A percentile compares a stretch with the other conserved stretches of the same genome.
Conservation (phyloP, 2,329 filamentous ascomycete genomes). For the Chalaropsis ovoidea region DNA sequence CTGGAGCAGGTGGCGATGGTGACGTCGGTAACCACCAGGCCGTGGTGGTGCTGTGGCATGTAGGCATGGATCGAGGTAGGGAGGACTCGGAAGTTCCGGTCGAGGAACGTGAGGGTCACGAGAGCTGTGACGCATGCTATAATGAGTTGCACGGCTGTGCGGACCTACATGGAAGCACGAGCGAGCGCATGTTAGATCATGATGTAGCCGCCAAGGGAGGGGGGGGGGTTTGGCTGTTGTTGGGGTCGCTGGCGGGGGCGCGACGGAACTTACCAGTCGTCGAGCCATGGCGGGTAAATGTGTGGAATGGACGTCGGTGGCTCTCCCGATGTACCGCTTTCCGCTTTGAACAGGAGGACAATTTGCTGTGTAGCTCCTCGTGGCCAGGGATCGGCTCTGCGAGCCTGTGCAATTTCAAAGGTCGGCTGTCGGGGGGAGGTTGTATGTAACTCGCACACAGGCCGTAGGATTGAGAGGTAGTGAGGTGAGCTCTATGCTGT, state of each 20-base stretch:
- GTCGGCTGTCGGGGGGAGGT: not conserved
- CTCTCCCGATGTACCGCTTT: not conserved
- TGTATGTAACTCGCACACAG: not conserved
- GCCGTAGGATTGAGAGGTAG: not conserved
- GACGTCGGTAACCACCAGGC: constrained; percentile 76
- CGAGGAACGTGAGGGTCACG: constrained; percentile 67
- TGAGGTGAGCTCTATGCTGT: no score
- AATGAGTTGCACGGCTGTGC: constrained; percentile 65
- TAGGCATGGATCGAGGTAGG: constrained; percentile 78
- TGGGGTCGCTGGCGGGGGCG: no score
- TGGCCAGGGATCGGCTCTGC: not conserved
- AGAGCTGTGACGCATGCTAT: constrained; percentile 56
- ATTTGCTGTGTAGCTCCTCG: not conserved
- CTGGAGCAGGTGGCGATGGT: constrained; percentile 66
- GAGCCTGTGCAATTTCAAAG: not conserved
- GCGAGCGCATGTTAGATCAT: not conserved
- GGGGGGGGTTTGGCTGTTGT: not conserved
- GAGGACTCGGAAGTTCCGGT: constrained; percentile 78
- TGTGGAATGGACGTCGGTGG: not conserved
- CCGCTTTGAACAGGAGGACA: not conserved
- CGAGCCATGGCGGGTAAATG: constrained; percentile 20
- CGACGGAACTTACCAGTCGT: constrained; percentile 18
- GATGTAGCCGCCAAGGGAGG: not conserved
- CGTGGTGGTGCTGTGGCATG: constrained; percentile 74
- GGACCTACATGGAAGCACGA: constrained; percentile 37